Percentiles rank a stretch among this genome's conserved stretches.
These are phyloP conservation scores for Datisca glomerata DNA, from an alignment of 306 rosid genomes.

Conservation along the genomic window DNA sequence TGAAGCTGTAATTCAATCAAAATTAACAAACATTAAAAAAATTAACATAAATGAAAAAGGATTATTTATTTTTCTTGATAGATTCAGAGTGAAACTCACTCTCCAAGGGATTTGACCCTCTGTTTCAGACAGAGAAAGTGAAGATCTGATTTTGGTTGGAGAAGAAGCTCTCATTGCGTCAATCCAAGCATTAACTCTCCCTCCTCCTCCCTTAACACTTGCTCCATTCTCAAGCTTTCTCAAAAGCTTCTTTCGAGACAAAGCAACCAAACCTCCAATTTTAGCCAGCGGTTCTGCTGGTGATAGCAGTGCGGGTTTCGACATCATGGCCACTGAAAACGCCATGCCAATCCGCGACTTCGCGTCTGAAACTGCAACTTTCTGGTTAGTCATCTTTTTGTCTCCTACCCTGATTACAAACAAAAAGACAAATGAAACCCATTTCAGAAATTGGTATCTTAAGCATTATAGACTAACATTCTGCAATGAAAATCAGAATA, in stretches of 20 bases:
- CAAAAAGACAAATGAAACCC: not conserved
- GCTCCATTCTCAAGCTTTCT: conserved; percentile 35
- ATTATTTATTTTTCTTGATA: not conserved
- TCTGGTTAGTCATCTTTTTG: conserved; percentile 54
- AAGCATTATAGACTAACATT: too few relatives aligned
- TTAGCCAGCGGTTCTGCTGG: conserved; percentile 24
- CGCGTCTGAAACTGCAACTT: conserved; percentile 33
- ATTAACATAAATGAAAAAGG: not conserved
- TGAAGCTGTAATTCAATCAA: conserved; percentile 23
- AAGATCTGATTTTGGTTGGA: conserved; percentile 43
- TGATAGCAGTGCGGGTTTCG: conserved; percentile 20
- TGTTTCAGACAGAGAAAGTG: conserved; percentile 17
- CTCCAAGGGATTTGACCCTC: conserved; percentile 40
- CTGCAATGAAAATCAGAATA: conserved; percentile 5
- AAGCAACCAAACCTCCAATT: conserved; percentile 24
- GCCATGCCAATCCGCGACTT: conserved; percentile 30
- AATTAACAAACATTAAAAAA: not conserved
- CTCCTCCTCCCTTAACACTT: conserved; percentile 16
- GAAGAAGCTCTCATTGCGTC: conserved; percentile 91
- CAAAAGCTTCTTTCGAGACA: conserved; percentile 29
- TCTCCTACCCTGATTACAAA: not conserved
- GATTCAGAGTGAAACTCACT: conserved; percentile 24
- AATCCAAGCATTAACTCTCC: conserved; percentile 45
- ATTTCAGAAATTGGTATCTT: too few relatives aligned
- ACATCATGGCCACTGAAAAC: conserved; percentile 19